Conservation (phyloP, 2,329 filamentous ascomycete species). For the Fusarium torulosum region DNA sequence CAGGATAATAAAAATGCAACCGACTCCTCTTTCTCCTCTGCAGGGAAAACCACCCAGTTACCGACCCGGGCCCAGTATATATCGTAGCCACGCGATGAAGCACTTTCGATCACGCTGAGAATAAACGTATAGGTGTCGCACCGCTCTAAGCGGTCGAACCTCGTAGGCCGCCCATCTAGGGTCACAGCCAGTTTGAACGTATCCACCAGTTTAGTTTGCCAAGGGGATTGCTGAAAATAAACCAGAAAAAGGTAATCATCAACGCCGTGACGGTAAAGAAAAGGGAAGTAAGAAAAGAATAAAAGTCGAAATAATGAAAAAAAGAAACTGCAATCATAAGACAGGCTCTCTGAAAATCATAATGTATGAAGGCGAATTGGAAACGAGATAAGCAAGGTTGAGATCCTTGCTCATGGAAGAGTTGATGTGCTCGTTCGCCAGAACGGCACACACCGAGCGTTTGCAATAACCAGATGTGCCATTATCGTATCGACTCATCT, state of each 20-base stretch:
- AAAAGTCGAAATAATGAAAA: conserved; percentile 3
- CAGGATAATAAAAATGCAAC: conserved; percentile 38
- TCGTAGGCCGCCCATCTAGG: conserved; percentile 34
- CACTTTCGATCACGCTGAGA: conserved; percentile 48
- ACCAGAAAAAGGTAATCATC: conserved; percentile 33
- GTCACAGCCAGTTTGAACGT: conserved; percentile 36
- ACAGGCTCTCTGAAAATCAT: conserved; percentile 40
- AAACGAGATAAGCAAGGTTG: conserved; percentile 17
- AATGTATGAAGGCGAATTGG: conserved; percentile 38
- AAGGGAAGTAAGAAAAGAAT: conserved; percentile 21
- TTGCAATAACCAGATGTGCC: conserved; percentile 7
- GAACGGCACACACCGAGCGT: conserved; percentile 28
- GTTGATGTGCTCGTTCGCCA: conserved; percentile 12
- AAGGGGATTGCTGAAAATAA: conserved; percentile 43
- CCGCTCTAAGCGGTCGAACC: conserved; percentile 28
- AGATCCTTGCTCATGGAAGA: conserved; percentile 11
- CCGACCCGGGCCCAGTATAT: conserved; percentile 43
- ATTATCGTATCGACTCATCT: conserved; percentile 28
- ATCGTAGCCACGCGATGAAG: conserved; percentile 47
- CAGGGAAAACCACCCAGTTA: conserved; percentile 29
- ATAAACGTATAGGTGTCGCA: conserved; percentile 48
- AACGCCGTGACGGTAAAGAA: conserved; percentile 42
- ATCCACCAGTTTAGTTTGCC: conserved; percentile 43
- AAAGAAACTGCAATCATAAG: conserved; percentile 37
- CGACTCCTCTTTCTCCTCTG: conserved; percentile 42